Evolutionary conservation across 108 stramenopile genomes (phyloP).

Genomic region (Parietichytrium sp.): DNA sequence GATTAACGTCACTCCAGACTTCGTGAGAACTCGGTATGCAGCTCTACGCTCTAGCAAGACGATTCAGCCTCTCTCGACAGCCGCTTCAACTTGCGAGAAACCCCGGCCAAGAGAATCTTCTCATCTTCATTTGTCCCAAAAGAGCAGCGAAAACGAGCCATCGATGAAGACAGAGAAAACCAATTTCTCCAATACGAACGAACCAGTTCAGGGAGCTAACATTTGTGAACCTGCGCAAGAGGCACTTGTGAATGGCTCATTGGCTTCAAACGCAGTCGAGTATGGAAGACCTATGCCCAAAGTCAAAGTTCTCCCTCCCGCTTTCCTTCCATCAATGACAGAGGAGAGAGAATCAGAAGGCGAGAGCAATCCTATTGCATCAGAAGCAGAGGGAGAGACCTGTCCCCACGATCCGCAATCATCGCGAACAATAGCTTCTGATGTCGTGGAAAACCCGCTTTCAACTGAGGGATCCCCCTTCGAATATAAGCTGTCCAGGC

Average conservation of each 20-base stretch:
- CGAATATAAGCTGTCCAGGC: not conserved
- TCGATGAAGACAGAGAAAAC: not conserved
- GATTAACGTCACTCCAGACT: not conserved
- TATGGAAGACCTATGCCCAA: slow-evolving; percentile 20
- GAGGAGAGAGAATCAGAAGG: too few relatives aligned
- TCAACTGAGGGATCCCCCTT: too few relatives aligned
- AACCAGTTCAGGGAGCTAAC: too few relatives aligned
- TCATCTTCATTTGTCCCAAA: not conserved
- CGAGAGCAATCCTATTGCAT: too few relatives aligned
- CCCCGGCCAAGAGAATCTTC: not conserved
- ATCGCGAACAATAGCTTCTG: too few relatives aligned
- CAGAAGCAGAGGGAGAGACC: too few relatives aligned
- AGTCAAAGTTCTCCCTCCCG: not conserved
- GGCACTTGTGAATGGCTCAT: not conserved
- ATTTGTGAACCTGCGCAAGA: not conserved
- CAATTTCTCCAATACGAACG: not conserved
- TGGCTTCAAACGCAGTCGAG: not conserved
- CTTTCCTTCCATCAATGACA: slow-evolving; percentile 15
- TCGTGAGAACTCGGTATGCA: not conserved
- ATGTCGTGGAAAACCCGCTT: too few relatives aligned
- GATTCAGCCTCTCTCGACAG: not conserved
- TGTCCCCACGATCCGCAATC: too few relatives aligned
- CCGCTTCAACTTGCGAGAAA: not conserved
- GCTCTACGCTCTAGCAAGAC: not conserved
- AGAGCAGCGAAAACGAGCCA: not conserved